These are phyloP conservation scores for Tulasnella sp. DNA, from an alignment of 768 basidiomycete genomes.

Conservation along the genomic window DNA sequence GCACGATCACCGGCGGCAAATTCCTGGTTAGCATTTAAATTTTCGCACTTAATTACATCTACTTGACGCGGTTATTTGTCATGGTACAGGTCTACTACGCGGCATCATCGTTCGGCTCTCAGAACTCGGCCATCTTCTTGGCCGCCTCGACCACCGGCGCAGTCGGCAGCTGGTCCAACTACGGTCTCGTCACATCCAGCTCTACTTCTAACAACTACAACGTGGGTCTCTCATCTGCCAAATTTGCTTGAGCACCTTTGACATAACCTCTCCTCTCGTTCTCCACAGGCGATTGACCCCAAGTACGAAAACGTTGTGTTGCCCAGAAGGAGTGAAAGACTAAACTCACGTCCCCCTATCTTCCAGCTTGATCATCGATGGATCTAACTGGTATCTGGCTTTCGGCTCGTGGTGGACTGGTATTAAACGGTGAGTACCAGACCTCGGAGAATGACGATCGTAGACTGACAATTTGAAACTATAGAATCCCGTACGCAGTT, in stretches of 20 bases:
- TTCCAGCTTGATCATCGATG: conserved; percentile 42
- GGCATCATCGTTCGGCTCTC: conserved; percentile 59
- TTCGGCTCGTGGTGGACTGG: conserved; percentile 63
- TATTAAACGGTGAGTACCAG: conserved; percentile 49
- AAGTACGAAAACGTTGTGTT: conserved; percentile 33
- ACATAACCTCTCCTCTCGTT: not conserved
- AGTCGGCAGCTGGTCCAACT: conserved; percentile 47
- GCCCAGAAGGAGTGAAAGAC: not conserved
- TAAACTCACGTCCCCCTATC: not conserved
- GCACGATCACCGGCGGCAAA: conserved; percentile 40
- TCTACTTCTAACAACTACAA: conserved; percentile 49
- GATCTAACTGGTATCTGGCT: conserved; percentile 54
- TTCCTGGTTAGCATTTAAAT: conserved; percentile 39
- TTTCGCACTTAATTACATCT: too few relatives aligned
- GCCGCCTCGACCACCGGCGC: conserved; percentile 55
- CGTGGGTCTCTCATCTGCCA: conserved; percentile 40
- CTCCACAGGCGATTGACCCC: conserved; percentile 55
- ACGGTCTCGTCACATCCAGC: conserved; percentile 55
- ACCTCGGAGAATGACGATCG: not conserved
- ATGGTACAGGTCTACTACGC: conserved; percentile 54
- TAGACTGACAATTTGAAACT: not conserved
- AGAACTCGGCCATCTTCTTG: conserved; percentile 59
- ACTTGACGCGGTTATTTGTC: too few relatives aligned
- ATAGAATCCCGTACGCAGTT: not conserved
- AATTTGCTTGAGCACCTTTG: not conserved